Evolutionary conservation across 2,329 filamentous ascomycete genomes (phyloP).

Genomic region (Talaromyces amestolkiae): DNA sequence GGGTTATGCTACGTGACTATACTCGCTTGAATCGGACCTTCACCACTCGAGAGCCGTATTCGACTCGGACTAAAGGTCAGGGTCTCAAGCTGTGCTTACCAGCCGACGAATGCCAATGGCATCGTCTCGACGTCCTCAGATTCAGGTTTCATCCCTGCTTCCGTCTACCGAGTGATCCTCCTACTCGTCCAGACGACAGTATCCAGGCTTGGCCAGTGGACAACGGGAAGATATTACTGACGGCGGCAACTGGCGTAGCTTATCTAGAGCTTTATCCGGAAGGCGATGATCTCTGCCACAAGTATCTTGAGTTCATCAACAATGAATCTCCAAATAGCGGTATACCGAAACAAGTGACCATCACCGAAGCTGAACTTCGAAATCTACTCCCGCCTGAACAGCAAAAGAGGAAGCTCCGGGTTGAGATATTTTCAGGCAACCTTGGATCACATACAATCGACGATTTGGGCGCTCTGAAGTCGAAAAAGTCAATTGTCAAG

Average conservation of each 20-base stretch:
- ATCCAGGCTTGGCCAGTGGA: conserved; percentile 86
- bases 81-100: conserved; percentile 69
- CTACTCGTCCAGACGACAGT: conserved; percentile 65
- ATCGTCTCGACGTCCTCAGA: conserved; percentile 80
- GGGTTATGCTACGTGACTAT: conserved; percentile 92
- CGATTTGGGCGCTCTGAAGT: conserved; percentile 69
- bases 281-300: conserved; percentile 74
- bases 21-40: conserved; percentile 81
- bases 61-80: conserved; percentile 79
- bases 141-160: conserved; percentile 92
- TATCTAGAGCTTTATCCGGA: conserved; percentile 80
- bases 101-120: conserved; percentile 86
- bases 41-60: conserved; percentile 75
- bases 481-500: conserved; percentile 71
- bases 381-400: conserved; percentile 69
- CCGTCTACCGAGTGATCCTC: conserved; percentile 71
- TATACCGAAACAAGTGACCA: conserved; percentile 67
- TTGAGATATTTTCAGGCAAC: conserved; percentile 73
- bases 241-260: conserved; percentile 75
- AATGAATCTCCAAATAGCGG: conserved; percentile 56
- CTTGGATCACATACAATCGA: conserved; percentile 71
- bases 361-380: conserved; percentile 74
- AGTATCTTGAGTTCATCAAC: conserved; percentile 76
- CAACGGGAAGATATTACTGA: conserved; percentile 70
- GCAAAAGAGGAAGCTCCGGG: conserved; percentile 63